Evolutionary conservation across 768 basidiomycete genomes (phyloP).

Genomic region (Xanthoconium stramineum): DNA sequence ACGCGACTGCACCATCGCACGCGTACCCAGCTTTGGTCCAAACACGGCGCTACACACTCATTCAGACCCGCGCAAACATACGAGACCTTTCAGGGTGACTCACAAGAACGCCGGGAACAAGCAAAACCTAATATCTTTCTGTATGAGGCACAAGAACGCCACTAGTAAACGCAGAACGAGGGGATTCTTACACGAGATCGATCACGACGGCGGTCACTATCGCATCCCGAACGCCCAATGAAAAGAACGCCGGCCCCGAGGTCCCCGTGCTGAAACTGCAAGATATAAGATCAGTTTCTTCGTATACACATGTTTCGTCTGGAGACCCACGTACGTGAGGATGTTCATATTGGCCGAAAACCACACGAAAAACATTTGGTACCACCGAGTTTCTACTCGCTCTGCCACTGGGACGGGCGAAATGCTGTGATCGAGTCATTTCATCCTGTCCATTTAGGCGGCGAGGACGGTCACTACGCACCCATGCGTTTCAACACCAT

Average conservation of each 20-base stretch:
- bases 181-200: slow-evolving; percentile 39
- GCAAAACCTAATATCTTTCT: slow-evolving; percentile 26
- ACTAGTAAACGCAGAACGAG: background rate
- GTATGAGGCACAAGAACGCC: background rate
- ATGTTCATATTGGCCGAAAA: slow-evolving; percentile 47
- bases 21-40: slow-evolving; percentile 52
- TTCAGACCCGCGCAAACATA: background rate
- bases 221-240: slow-evolving; percentile 42
- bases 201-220: slow-evolving; percentile 40
- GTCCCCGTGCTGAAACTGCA: slow-evolving; percentile 47
- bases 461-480: slow-evolving; percentile 11
- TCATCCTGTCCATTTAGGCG: background rate
- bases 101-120: slow-evolving; percentile 39
- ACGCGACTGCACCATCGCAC: slow-evolving; percentile 57
- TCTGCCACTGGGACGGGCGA: slow-evolving; percentile 35
- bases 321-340: slow-evolving; percentile 32
- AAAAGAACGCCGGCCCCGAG: slow-evolving; percentile 48
- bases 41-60: slow-evolving; percentile 40
- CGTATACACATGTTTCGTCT: background rate
- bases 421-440: slow-evolving; percentile 28
- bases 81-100: slow-evolving; percentile 1
- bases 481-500: slow-evolving; percentile 44
- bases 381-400: slow-evolving; percentile 40
- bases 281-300: background rate
- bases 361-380: slow-evolving; percentile 52